phyloP scores from a whole-genome alignment of 139 green algal species.

The Trebouxia sp. region DNA sequence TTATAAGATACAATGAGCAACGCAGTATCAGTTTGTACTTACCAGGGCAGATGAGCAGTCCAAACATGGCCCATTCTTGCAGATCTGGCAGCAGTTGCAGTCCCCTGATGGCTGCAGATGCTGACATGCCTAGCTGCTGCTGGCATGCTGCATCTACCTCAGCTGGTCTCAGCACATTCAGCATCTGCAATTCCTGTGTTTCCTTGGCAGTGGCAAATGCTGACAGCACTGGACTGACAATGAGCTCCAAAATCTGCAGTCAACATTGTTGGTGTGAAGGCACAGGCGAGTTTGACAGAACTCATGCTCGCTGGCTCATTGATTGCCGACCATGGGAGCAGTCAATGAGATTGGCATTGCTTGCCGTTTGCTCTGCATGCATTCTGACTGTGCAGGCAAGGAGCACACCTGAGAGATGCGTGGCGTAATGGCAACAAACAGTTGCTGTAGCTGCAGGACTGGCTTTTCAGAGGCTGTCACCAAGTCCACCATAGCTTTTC shows the following conservation, averaged over 20 bases:
- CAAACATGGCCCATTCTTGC: constrained; percentile 17
- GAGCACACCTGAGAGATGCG: not conserved
- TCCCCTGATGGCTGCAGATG: not conserved
- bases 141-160: not conserved
- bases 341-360: too few relatives aligned
- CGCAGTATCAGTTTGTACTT: not conserved
- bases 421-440: not conserved
- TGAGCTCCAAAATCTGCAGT: not conserved
- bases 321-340: too few relatives aligned
- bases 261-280: not conserved
- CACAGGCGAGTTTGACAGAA: not conserved
- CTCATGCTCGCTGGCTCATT: not conserved
- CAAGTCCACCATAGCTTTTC: not conserved
- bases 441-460: not conserved
- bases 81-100: constrained; percentile 23
- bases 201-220: constrained; percentile 10
- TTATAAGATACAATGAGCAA: not conserved
- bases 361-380: too few relatives aligned
- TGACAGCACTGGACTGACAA: constrained; percentile 3
- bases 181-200: constrained; percentile 10
- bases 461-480: not conserved
- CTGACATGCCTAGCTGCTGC: not conserved
- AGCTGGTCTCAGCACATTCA: not conserved
- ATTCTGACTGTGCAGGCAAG: not conserved
- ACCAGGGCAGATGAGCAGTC: constrained; percentile 27